These are phyloP conservation scores for Hericium alpestre DNA, from an alignment of 768 basidiomycete genomes.

Conservation along the genomic window DNA sequence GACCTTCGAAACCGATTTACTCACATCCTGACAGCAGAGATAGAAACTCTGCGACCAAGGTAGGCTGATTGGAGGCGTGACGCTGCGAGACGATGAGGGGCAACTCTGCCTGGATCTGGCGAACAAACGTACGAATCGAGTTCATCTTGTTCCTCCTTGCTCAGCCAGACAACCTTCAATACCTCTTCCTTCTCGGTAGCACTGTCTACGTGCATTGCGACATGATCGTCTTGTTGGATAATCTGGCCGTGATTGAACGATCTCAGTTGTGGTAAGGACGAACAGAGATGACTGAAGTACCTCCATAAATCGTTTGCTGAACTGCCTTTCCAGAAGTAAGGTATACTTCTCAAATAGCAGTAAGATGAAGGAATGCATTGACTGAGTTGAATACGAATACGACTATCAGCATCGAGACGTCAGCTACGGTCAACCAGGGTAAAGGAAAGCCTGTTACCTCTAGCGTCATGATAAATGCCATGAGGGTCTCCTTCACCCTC, in stretches of 20 bases:
- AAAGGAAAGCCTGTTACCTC: constrained; percentile 44
- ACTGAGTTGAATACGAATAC: constrained; percentile 76
- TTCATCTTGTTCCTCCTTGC: constrained; percentile 49
- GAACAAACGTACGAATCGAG: constrained; percentile 36
- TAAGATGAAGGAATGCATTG: constrained; percentile 76
- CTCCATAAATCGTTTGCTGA: constrained; percentile 68
- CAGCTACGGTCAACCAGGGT: background rate
- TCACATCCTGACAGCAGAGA: constrained; percentile 82
- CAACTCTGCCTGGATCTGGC: background rate
- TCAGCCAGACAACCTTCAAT: constrained; percentile 77
- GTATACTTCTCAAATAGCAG: constrained; percentile 87
- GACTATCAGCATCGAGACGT: constrained; percentile 29
- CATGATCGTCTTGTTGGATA: constrained; percentile 76
- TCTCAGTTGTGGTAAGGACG: background rate
- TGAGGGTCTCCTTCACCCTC: constrained; percentile 70
- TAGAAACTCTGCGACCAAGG: constrained; percentile 97
- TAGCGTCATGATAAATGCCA: constrained; percentile 82
- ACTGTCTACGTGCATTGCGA: constrained; percentile 69
- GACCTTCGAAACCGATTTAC: constrained; percentile 6
- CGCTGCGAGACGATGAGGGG: constrained; percentile 28
- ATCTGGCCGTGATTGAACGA: constrained; percentile 38
- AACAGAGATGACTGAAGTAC: constrained; percentile 30
- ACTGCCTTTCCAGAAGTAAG: constrained; percentile 69
- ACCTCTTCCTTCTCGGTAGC: constrained; percentile 58
- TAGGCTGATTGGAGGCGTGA: constrained; percentile 52